Evolutionary conservation across 192 early-diverging fungal species (phyloP), one percentile per base, ranked within the genome.

Genomic region (Podila epicladia): DNA sequence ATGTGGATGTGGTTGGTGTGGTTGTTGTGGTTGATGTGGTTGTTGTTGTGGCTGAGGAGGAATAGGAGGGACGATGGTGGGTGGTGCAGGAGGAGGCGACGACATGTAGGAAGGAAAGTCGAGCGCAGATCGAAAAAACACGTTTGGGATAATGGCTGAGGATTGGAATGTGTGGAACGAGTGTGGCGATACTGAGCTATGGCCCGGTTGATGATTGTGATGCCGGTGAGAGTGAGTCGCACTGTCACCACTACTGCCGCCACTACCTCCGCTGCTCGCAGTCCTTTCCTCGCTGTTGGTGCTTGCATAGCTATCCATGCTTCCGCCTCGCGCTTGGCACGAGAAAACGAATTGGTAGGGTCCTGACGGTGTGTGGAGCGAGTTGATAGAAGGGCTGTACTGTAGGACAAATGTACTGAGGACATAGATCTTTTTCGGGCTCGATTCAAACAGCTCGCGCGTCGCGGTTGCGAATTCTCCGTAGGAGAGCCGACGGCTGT

Each of bases 281-380:
- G 50, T 67, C n/a, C 53, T 58, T 15, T 58, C 53, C 20, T 51
- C 31, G 49, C 59, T 74, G 20, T n/a, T 32, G 11, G 13, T 58
- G 64, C 72, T 67, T 1, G 64, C 70, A 29, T 59, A 58, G 37
- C 50, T 68, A 24, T 62, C 73, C 2, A 32, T 38, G 20, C 58
- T 63, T 2, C 35, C 65, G 5, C 49, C 60, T 24, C 29, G 29
- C 20, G 73, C 32, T 38, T 74, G 73, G 37, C 73, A 74, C 12
- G 73, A 74, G 29, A 74, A 67, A 3, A 74, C 50, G 38, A 74
- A 74, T 6, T 67, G 72, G 9, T 60, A 24, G 17, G 45, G 12
- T 8, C 41, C 41, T 17, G 45, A 6, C 0, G 22, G 20, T 4
- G 41, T 22, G 22, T 57, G n/a, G 0, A 11, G 35, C 22, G 2